Evolutionary conservation across 2,329 filamentous ascomycete species (phyloP), one percentile per base, ranked within the genome.

Genomic region (Dissoconium aciculare): DNA sequence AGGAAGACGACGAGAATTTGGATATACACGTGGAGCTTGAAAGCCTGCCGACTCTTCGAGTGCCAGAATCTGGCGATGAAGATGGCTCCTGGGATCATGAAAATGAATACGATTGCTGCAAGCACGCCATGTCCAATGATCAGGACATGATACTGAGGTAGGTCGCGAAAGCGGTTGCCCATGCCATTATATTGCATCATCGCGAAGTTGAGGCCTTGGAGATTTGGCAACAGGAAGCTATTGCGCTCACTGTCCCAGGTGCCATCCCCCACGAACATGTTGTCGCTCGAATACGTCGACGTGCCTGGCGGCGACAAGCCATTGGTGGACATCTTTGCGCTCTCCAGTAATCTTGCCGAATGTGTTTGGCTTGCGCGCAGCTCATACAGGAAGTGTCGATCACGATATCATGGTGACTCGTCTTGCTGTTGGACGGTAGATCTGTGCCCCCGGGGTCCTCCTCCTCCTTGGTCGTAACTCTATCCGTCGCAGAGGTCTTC

Each of bases 121-220:
- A 89, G 57, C 14, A 84, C 62, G 5, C 69, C 82, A 47, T 91
- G 81, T 19, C 71, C 79, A 15, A 65, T 58, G 33, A 91, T 68
- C 27, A 87, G 63, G 15, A 55, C 59, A 47, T 81, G 76, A 51
- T 91, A 91, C 46, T 79, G 68, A 8, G 64, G 52, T 39, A 83
- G 55, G 8, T 68, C 69, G 30, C 69, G 64, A 54, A 87, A 87
- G 35, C 80, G 74, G 52, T 84, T 85, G 36, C 73, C 78, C 80
- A 87, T 85, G 53, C 80, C 81, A 67, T 89, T 89, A 58, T 83
- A 84, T 51, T 68, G 73, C 74, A 81, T 85, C 4, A 80, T 85
- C 29, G 76, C 77, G 52, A 82, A 81, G 51, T 84, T 81, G 40
- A 82, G 57, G 5, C 78, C 79, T 45, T 75, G 63, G 27, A 89